A percentile compares a stretch with the other conserved stretches of the same genome.
Evolutionary conservation across 768 basidiomycete genomes (phyloP).

Genomic region (Podaxis pistillaris): DNA sequence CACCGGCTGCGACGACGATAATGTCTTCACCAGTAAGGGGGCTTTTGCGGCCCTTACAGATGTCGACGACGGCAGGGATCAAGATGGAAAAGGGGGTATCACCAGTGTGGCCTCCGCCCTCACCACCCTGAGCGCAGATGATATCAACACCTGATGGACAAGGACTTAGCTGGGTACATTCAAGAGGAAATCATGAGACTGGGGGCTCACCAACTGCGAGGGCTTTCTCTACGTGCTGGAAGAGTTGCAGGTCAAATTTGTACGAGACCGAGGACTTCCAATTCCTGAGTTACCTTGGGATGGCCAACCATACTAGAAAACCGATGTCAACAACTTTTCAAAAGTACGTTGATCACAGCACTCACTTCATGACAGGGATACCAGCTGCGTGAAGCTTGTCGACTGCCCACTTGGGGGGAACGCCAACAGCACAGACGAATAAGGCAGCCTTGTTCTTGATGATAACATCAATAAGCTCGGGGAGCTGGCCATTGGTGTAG

Average conservation of each 20-base stretch:
- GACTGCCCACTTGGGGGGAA: conserved; percentile 80
- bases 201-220: conserved; percentile 57
- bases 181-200: neutral
- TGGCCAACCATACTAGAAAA: conserved; percentile 73
- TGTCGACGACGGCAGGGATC: conserved; percentile 78
- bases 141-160: conserved; percentile 69
- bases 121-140: conserved; percentile 86
- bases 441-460: conserved; percentile 69
- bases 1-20: conserved; percentile 81
- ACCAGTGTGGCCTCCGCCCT: conserved; percentile 89
- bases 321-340: conserved; percentile 8
- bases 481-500: conserved; percentile 77
- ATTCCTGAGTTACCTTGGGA: conserved; percentile 55
- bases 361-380: conserved; percentile 84
- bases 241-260: conserved; percentile 8
- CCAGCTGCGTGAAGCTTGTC: conserved; percentile 78
- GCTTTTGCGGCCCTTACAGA: conserved; percentile 66
- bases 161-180: neutral
- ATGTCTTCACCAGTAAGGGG: conserved; percentile 78
- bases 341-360: conserved; percentile 13
- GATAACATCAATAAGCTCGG: conserved; percentile 76
- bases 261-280: neutral
- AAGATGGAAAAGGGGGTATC: conserved; percentile 79
- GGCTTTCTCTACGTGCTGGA: conserved; percentile 70
- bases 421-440: conserved; percentile 83